These are phyloP conservation scores for Penicillium sp. DNA, from an alignment of 2,329 filamentous ascomycete genomes.

Conservation along the genomic window DNA sequence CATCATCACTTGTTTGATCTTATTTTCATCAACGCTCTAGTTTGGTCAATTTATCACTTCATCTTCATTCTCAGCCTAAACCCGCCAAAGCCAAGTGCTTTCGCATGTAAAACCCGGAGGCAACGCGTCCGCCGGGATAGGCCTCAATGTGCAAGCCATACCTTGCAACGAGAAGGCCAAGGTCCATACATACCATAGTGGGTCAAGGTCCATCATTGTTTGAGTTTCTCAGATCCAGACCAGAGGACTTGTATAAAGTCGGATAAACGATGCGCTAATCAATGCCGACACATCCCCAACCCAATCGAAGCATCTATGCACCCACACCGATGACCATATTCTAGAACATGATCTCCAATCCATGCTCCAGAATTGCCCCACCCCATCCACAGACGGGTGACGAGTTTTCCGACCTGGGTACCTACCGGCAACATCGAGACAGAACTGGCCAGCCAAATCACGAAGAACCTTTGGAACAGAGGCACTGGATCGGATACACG, in stretches of 20 bases:
- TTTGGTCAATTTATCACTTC: too few species aligned
- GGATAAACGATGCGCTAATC: background rate
- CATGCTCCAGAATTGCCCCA: background rate
- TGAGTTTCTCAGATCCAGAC: too few species aligned
- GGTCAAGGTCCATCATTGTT: background rate
- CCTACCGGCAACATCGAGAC: background rate
- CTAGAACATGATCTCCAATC: background rate
- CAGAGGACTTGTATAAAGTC: background rate
- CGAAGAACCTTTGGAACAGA: background rate
- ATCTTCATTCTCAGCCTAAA: too few species aligned
- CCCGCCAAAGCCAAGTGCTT: too few species aligned
- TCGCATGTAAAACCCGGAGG: too few species aligned
- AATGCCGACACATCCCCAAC: background rate
- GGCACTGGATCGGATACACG: background rate
- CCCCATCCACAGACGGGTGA: too few species aligned
- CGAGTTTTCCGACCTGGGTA: background rate
- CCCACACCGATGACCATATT: background rate
- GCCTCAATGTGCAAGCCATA: too few species aligned
- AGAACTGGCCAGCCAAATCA: background rate
- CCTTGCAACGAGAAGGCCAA: too few species aligned
- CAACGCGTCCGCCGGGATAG: background rate
- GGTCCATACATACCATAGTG: background rate
- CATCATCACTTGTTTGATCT: background rate
- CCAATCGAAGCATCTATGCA: background rate
- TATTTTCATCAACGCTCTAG: background rate